Evolutionary conservation across 345 rosid genomes (phyloP), one percentile per base, ranked within the genome.

Genomic region (Diplotaxis tenuifolia): DNA sequence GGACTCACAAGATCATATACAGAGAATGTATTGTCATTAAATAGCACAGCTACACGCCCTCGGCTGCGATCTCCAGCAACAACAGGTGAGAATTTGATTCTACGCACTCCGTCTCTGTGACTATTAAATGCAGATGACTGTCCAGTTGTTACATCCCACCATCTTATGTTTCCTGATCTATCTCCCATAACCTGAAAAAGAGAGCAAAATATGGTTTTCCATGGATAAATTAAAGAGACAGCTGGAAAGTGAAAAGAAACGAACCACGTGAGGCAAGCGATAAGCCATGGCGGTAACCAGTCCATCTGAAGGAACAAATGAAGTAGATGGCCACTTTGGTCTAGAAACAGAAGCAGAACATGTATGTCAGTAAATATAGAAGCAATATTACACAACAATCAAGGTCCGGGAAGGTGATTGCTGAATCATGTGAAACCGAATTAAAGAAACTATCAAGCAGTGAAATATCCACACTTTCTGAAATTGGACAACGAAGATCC

Each of bases 131-230:
- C 89, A 66, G 99, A 95, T 72, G 99, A 95, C 64, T 88, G 91
- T 50, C 99, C 99, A 76, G 88, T 89, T 69, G 87, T 92, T 69
- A 95, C 91, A 84, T 95, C 99, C 99, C 99, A 95, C 99, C 99
- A 95, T 80, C 99, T 79, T 76, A 95, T 88, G 81, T 84, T 92
- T 78, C 99, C 97, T 18, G 96, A 89, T 74, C 93, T 78, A 73
- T 83, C 86, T 79, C 86, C 86, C 86, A 83, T 83, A 71, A 83
- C 89, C 92, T 87, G 85, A 74, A 77, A 73, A 63, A 66, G 68
- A 67, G 34, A 65, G 34, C 21, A 58, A 67, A 14, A 63, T 53
- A 70, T 67, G 60, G 79, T 45, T 27, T 60, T 62, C 34, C 64
- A 55, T 49, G 57, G 62, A 79, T 64, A 45, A 71, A 54, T 40